Conservation (phyloP, 176 grass and related monocot genomes). For the Carex kokanica region DNA sequence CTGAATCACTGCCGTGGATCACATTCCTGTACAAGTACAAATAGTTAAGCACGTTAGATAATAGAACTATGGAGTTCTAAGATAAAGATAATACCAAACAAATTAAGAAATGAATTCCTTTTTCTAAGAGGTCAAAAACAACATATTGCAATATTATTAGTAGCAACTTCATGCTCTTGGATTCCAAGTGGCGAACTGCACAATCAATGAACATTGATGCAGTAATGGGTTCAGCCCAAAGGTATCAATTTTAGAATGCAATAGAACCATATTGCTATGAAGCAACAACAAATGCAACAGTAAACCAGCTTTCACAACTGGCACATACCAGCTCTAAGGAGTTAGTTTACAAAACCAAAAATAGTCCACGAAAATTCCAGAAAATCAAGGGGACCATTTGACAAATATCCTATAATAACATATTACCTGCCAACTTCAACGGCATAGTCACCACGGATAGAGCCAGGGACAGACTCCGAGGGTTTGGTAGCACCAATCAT, state of each 20-base stretch:
- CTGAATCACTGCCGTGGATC: slow-evolving; percentile 85
- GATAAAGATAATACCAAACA: neutral
- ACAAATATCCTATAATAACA: neutral
- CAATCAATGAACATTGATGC: neutral
- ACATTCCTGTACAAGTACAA: slow-evolving; percentile 63
- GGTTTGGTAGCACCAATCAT: slow-evolving; percentile 88
- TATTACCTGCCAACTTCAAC: slow-evolving; percentile 93
- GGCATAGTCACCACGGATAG: slow-evolving; percentile 85
- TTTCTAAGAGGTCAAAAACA: neutral
- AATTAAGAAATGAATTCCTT: neutral
- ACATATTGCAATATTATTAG: neutral
- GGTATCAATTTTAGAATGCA: neutral
- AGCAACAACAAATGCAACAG: neutral
- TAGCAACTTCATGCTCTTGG: neutral
- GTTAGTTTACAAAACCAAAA: neutral
- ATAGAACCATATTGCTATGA: neutral
- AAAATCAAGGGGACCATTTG: neutral
- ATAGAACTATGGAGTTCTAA: neutral
- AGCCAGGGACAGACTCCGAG: slow-evolving; percentile 60
- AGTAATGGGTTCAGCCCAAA: neutral
- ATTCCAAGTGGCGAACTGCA: neutral
- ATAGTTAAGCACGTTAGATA: neutral
- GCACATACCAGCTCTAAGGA: neutral
- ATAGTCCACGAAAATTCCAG: neutral
- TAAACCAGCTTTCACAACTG: neutral